Evolutionary conservation across 768 basidiomycete species (phyloP), one percentile per base, ranked within the genome.

Genomic region (Phanerochaete sordida): DNA sequence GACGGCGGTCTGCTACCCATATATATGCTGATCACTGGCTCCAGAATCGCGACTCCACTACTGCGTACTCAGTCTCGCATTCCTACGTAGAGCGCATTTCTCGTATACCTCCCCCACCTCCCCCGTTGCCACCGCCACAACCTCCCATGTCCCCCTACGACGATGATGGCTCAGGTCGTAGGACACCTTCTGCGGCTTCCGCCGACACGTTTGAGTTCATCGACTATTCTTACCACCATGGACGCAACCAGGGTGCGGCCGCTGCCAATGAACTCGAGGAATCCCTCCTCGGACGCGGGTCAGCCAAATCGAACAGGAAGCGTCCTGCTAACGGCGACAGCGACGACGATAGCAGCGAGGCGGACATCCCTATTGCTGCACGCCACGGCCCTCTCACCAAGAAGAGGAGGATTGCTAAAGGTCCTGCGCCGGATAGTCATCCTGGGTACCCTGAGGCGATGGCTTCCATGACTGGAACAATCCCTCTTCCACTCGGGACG

Each of bases 21-120:
- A 43, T 43, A 43, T 47, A 27, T 56, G 24, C 49, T n/a, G 27
- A 35, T 19, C 9, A 43, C 13, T 56, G 61, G 46, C n/a, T 63
- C 30, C 64, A 93, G 91, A 86, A 89, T 69, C 84, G 87, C 45
- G 91, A 90, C 69, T 77, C 82, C 21, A 72, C 74, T 6, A 85
- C 86, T 26, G 89, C 88, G 0, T 78, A 78, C 60, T 73, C 76
- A 24, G 77, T 87, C 61, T 84, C 86, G 5, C 82, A 82, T 64
- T 77, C 81, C 52, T 89, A 88, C 72, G 77, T 81, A 35, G 65
- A 69, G 26, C 75, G 79, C 45, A 76, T 83, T 47, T 76, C 77
- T 30, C 75, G 75, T 27, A 79, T 81, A 60, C 79, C 81, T 24
- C 73, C 69, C 23, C 75, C 74, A 30, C 74, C 74, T 13, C 77